Conservation (phyloP, 495 filamentous ascomycete species). For the Chaetomidium leptoderma region DNA sequence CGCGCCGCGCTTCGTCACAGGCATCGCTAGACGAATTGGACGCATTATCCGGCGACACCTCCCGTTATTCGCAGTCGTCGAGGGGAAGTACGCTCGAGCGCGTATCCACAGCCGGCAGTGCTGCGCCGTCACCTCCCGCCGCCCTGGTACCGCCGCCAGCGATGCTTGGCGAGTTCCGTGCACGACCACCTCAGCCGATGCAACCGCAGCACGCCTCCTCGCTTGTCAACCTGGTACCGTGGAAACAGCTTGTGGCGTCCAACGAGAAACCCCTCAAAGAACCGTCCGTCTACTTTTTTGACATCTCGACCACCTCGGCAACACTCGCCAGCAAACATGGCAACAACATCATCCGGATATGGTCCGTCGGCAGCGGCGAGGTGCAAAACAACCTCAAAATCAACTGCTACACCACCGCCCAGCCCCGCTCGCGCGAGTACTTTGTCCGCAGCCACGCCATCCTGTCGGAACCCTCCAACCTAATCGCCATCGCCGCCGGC, state of each 20-base stretch:
- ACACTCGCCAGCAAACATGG: slow-evolving; percentile 33
- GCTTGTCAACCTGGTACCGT: slow-evolving; percentile 20
- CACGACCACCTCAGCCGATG: slow-evolving; percentile 2
- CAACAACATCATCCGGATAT: slow-evolving; percentile 37
- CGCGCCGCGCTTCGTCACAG: slow-evolving; percentile 21
- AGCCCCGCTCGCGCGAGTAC: slow-evolving; percentile 35
- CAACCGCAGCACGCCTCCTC: slow-evolving; percentile 14
- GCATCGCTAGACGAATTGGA: slow-evolving; percentile 22
- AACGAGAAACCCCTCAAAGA: slow-evolving; percentile 31
- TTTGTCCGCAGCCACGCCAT: slow-evolving; percentile 39
- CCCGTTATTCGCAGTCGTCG: slow-evolving; percentile 15
- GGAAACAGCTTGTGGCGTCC: slow-evolving; percentile 24
- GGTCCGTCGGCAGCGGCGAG: slow-evolving; percentile 31
- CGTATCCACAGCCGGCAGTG: slow-evolving; percentile 5
- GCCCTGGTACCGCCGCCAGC: not conserved
- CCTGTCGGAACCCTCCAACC: slow-evolving; percentile 31
- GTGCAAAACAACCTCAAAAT: slow-evolving; percentile 33
- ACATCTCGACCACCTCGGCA: slow-evolving; percentile 27
- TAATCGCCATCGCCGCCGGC: slow-evolving; percentile 34
- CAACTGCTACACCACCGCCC: slow-evolving; percentile 34
- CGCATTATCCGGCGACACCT: slow-evolving; percentile 14
- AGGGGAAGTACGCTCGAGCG: slow-evolving; percentile 14
- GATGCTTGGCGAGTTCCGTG: slow-evolving; percentile 4
- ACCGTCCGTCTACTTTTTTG: slow-evolving; percentile 29
- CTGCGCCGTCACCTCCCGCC: not conserved